Evolutionary conservation across 306 rosid species (phyloP).

Genomic region (Senna tora): DNA sequence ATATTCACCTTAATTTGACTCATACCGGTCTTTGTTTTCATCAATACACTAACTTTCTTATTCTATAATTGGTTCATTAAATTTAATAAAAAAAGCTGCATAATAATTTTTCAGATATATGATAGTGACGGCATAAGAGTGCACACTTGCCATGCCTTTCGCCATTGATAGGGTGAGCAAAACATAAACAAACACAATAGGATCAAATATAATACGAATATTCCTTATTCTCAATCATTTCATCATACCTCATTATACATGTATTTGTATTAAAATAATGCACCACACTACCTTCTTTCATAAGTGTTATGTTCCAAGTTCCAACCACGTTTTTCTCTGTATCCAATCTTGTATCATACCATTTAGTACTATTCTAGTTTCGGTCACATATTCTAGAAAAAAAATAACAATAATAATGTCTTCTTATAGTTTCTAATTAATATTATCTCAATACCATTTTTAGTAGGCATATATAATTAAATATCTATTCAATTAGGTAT

Average conservation of each 20-base stretch:
- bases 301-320: no score
- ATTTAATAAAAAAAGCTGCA: background rate
- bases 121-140: slow-evolving; percentile 10
- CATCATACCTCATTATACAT: background rate
- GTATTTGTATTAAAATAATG: background rate
- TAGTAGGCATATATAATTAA: background rate
- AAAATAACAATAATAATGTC: no score
- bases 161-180: background rate
- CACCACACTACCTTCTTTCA: background rate
- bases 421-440: background rate
- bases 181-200: background rate
- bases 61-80: background rate
- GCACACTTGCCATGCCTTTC: slow-evolving; percentile 24
- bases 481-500: background rate
- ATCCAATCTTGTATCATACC: no score
- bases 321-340: no score
- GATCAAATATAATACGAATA: slow-evolving; percentile 30
- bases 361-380: no score
- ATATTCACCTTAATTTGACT: slow-evolving; percentile 4
- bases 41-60: background rate
- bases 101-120: no score
- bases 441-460: background rate
- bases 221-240: slow-evolving; percentile 17
- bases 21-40: background rate
- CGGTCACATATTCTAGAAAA: no score